Evolutionary conservation across 768 basidiomycete genomes (phyloP), one percentile per base, ranked within the genome.

Genomic region (Kwoniella botswanensis): DNA sequence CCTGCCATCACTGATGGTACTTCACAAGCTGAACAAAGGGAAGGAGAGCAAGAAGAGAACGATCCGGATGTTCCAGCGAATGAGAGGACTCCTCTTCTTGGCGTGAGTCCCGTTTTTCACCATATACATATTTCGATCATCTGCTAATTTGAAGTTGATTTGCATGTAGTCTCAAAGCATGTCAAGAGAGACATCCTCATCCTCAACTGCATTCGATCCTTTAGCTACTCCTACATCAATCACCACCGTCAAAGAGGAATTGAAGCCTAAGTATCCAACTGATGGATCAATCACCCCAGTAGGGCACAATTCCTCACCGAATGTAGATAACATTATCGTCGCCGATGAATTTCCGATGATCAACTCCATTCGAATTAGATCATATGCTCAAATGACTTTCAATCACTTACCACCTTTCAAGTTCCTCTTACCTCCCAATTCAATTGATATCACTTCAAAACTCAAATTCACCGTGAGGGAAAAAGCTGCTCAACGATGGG

Each of bases 171-270:
- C 66, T 18, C 24, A 44, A 3, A 53, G 22, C 24, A 56, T 72
- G 62, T 72, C 71, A 4, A 63, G 67, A 17, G 67, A 67, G 4
- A 68, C 71, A 44, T 72, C 71, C 15, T 72, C 71, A 24, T 72
- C 71, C 2, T 72, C 71, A 7, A 72, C 71, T 13, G 71, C 71
- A 4, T 55, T 68, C 22, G 58, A 59, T 22, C 57, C 65, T 24
- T 21, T 63, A 9, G 54, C 60, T 24, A 67, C 71, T 21, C 71
- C 71, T 24, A 10, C 61, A 4, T 63, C 68, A 12, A 18, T 61
- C 2, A 46, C 46, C 2, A 55, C 43, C 46, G 12, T 50, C 42
- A 58, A 63, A 50, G 58, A 44, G 1, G 50, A 44, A 1, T 29
- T 7, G 6, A 35, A 55, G 35, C 29, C 12, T 15, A 46, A 21